Conservation (phyloP, 2,329 filamentous ascomycete species). For the Phyllosticta citriasiana region DNA sequence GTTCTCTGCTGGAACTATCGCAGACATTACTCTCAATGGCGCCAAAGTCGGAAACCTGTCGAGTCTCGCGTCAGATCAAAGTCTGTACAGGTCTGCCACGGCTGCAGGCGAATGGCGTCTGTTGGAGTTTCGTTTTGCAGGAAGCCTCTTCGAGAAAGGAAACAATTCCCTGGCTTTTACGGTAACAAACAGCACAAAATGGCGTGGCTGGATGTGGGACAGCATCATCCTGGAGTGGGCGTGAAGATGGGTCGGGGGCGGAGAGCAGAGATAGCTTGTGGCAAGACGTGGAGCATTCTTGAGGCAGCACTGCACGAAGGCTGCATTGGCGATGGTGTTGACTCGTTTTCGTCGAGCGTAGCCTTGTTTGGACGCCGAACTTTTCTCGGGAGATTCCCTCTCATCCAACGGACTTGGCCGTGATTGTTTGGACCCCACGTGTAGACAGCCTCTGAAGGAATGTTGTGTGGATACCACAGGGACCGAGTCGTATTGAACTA, state of each 20-base stretch:
- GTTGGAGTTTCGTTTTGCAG: slow-evolving; percentile 31
- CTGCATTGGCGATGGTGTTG: background rate
- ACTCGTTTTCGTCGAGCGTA: background rate
- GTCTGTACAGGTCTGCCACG: slow-evolving; percentile 39
- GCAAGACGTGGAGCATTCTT: too few species aligned
- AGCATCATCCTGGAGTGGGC: slow-evolving; percentile 28
- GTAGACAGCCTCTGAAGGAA: background rate
- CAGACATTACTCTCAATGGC: slow-evolving; percentile 34
- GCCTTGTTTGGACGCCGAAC: background rate
- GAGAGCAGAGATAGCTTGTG: background rate
- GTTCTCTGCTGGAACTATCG: slow-evolving; percentile 33
- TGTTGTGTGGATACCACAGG: background rate
- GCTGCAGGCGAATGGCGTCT: slow-evolving; percentile 39
- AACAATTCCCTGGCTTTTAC: slow-evolving; percentile 29
- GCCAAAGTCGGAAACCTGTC: slow-evolving; percentile 33
- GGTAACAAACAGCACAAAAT: slow-evolving; percentile 26
- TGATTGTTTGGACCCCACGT: background rate
- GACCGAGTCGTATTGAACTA: background rate
- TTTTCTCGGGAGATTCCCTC: background rate
- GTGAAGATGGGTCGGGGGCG: background rate
- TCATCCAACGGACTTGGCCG: background rate
- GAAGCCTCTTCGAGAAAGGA: slow-evolving; percentile 21
- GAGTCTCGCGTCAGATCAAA: slow-evolving; percentile 34
- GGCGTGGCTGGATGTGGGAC: slow-evolving; percentile 36
- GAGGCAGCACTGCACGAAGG: too few species aligned